Base-by-base conservation (phyloP, 1,284 basidiomycete species). In the Abortiporus biennis region DNA sequence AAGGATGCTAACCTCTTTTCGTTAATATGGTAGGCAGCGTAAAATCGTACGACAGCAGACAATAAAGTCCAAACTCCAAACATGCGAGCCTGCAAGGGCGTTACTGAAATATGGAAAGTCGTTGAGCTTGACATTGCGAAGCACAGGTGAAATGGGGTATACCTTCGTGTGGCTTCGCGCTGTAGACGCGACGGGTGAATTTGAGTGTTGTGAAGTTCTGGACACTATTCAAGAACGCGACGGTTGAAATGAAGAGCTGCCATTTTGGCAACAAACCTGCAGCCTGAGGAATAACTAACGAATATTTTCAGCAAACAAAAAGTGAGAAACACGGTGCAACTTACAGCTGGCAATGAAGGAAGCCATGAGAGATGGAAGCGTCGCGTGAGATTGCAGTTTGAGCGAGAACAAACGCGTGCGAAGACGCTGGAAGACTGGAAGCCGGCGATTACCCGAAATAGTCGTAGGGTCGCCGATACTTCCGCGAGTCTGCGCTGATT, bases 51-150 rank as follows among this genome's bases (percentile, higher is more conserved):
- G 20, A 86, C 66, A 12, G 87, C 88, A 3, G 90, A 80, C 15
- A 85, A 83, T 42, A 92, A 64, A 0, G 92, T 95, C 92, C 93
- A 97, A 1, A 80, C 72, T 2, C 76, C 92, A 58, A 95, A 95
- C 1, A 91, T 87, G 32, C 93, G 77, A 23, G 89, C 85, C 48
- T 93, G 88, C 12, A 97, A 72, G 12, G 73, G 66, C 6, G 85
- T 92, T 16, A 96, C 93, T 34, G 38, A 27, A 45, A 27, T 37
- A 22, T 31, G 16, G 32, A 36, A 25, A 30, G 9, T 13, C 21
- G 6, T 33, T 40, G 4, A 35, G 42, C 19, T 35, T 20, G 22
- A 30, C 19, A 22, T 23, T 16, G 35, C 15, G n/a, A 13, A 25
- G 12, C 6, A 24, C 9, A 17, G 21, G 15, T 16, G 37, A 22